Evolutionary conservation across 352 stramenopile genomes (phyloP).

Genomic region (Globisporangium iwayamae): DNA sequence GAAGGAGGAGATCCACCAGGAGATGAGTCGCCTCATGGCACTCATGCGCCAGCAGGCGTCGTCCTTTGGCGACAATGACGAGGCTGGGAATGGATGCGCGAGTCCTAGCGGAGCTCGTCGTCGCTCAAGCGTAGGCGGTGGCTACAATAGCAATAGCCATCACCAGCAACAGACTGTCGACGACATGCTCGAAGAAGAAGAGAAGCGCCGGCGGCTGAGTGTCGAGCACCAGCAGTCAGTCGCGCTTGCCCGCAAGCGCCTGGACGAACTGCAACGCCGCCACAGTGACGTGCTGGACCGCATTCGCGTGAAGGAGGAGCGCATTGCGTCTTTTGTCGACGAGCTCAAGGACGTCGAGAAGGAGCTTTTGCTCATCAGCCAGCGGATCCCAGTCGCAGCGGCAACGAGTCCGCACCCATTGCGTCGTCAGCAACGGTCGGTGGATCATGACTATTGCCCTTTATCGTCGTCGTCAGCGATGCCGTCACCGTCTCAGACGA

Average conservation of each 20-base stretch:
- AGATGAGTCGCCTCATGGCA: constrained; percentile 60
- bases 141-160: neutral
- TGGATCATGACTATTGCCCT: constrained; percentile 27
- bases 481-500: constrained; percentile 3
- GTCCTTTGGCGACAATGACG: neutral
- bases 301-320: constrained; percentile 48
- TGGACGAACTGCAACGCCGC: constrained; percentile 40
- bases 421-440: constrained; percentile 21
- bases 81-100: neutral
- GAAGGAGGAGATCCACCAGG: constrained; percentile 71
- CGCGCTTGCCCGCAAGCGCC: constrained; percentile 8
- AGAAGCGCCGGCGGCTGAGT: constrained; percentile 19
- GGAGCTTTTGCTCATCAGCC: constrained; percentile 50
- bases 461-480: neutral
- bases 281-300: constrained; percentile 44
- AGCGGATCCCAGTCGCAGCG: constrained; percentile 17
- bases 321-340: constrained; percentile 40
- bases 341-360: constrained; percentile 63
- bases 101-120: neutral
- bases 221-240: constrained; percentile 36
- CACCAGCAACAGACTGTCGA: constrained; percentile 14
- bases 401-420: constrained; percentile 22
- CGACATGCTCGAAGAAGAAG: constrained; percentile 18
- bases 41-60: constrained; percentile 22
- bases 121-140: neutral